Base-by-base conservation (phyloP, 306 rosid species). In the Betula pendula region DNA sequence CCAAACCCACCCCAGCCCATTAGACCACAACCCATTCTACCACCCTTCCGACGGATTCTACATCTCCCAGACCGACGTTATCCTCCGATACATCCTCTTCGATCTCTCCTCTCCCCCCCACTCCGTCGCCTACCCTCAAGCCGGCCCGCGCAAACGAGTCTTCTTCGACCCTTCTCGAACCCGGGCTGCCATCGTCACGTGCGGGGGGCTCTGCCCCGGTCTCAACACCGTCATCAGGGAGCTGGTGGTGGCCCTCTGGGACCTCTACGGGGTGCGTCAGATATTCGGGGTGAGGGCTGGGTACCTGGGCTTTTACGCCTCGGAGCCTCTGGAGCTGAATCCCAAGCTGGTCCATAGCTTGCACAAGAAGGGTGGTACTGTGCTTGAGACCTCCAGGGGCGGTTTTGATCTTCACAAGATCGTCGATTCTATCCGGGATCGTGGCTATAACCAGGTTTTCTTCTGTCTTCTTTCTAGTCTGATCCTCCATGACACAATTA, bases 181-280 rank as follows among this genome's bases (percentile, higher is more conserved):
- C 0, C 82, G 82, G 49, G 97, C 70, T 12, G 97, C 94, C n/a
- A 86, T 93, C 13, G 96, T 93, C 9, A 83, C 91, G 17, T 89
- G 91, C 62, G 93, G 91, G 3, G 93, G 91, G 15, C 85, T 89
- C 52, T 87, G 93, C 50, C 98, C 98, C 6, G 97, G 98, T 19
- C 69, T 90, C 4, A 93, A 93, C 81, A 93, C 98, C 27, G 97
- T 90, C 25, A 85, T 91, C 51, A 77, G 98, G 75, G 98, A 93
- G 86, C 91, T 93, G 1, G 93, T 89, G 13, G 79, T 74, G 51
- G 90, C 86, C 53, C 80, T 89, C 48, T 89, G 96, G 96, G 88
- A 93, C 3, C 89, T 89, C 68, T 93, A 91, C 47, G 91, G 90
- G 2, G 96, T 91, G 42, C 89, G 96, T 47, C 77, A 84, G 8